Evolutionary conservation across 2,329 filamentous ascomycete species (phyloP).

Genomic region (Calonectria pteridis): DNA sequence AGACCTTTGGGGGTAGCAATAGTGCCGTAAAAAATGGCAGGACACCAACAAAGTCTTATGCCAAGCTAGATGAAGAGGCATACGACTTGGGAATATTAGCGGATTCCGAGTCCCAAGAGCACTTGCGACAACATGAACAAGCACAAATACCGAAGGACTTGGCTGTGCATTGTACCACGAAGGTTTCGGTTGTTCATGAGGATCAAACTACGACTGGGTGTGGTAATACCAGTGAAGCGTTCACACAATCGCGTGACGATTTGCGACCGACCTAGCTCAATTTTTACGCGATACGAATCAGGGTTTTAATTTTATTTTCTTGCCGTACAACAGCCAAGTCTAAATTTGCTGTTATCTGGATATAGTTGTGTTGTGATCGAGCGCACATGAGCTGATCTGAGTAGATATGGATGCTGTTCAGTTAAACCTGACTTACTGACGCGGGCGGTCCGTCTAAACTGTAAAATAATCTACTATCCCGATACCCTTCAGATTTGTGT

Average conservation of each 20-base stretch:
- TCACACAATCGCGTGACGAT: neutral
- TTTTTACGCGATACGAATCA: neutral
- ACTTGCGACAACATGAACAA: neutral
- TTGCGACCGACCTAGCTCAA: neutral
- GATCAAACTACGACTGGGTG: too few relatives aligned
- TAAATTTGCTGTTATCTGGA: neutral
- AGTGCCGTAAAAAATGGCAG: neutral
- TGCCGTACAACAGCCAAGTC: neutral
- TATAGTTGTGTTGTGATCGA: neutral
- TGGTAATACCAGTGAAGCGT: neutral
- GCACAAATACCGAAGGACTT: neutral
- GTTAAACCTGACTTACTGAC: too few relatives aligned
- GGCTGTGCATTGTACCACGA: neutral
- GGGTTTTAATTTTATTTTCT: neutral
- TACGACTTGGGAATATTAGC: neutral
- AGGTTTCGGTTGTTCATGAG: neutral
- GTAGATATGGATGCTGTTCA: too few relatives aligned
- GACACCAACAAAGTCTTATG: neutral
- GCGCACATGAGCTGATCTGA: too few relatives aligned
- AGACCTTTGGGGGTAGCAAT: neutral
- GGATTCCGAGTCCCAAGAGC: neutral
- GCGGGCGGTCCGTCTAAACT: too few relatives aligned
- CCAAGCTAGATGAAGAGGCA: neutral
- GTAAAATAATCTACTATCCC: too few relatives aligned
- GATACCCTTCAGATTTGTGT: too few relatives aligned